Percentiles rank a stretch among this genome's conserved stretches.
Evolutionary conservation across 345 rosid genomes (phyloP).

Genomic region (Streptanthus diversifolius): DNA sequence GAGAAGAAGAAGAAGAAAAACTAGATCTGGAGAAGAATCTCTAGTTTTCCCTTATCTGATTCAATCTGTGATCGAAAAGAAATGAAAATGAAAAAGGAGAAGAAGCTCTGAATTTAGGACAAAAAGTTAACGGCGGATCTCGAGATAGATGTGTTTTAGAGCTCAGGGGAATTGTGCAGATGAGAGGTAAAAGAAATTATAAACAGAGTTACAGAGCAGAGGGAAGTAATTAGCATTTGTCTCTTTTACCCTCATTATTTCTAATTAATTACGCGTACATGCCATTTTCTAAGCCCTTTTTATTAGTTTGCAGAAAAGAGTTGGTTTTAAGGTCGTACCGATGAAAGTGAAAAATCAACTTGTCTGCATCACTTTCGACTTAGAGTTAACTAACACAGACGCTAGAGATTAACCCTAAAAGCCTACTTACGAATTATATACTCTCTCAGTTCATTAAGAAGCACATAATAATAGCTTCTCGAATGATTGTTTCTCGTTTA

Average conservation of each 20-base stretch:
- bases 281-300: neutral
- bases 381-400: neutral
- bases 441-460: neutral
- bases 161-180: constrained; percentile 31
- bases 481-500: neutral
- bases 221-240: neutral
- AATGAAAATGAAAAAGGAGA: neutral
- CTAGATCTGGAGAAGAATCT: constrained; percentile 18
- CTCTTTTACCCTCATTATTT: neutral
- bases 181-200: constrained; percentile 28
- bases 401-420: constrained; percentile 2
- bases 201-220: constrained; percentile 9
- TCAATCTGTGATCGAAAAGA: constrained; percentile 9
- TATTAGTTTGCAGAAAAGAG: constrained; percentile 24
- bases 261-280: neutral
- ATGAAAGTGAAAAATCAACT: neutral
- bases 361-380: constrained; percentile 15
- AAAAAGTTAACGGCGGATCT: constrained; percentile 32
- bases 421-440: neutral
- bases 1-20: neutral
- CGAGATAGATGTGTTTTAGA: constrained; percentile 11
- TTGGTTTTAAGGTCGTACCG: constrained; percentile 31
- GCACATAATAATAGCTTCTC: neutral
- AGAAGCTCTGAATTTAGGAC: constrained; percentile 17
- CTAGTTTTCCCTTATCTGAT: neutral